These are phyloP conservation scores for Pseudogymnoascus sp. DNA, from an alignment of 2,329 filamentous ascomycete species.

Conservation along the genomic window DNA sequence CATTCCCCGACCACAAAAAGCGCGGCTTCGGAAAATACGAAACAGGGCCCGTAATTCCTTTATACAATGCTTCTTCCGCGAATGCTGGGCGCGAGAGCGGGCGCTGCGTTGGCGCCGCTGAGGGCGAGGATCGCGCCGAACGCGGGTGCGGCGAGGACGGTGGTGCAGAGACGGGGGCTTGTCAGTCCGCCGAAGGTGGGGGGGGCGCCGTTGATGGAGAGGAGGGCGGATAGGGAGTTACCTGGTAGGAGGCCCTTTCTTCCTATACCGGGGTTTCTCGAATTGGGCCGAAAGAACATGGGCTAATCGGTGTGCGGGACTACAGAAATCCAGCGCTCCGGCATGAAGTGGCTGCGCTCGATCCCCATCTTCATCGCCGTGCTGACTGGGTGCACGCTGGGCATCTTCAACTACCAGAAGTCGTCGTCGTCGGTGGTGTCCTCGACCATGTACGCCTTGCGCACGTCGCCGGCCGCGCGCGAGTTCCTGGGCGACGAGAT, in stretches of 20 bases:
- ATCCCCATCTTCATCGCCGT: constrained; percentile 72
- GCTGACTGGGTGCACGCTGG: constrained; percentile 62
- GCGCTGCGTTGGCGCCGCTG: constrained; percentile 12
- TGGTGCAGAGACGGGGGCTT: constrained; percentile 36
- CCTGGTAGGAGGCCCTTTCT: constrained; percentile 40
- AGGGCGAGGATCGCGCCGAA: neutral
- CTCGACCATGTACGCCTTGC: constrained; percentile 83
- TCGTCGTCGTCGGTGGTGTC: constrained; percentile 77
- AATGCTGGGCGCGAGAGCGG: constrained; percentile 21
- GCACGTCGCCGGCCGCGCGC: constrained; percentile 67
- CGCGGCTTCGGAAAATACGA: neutral
- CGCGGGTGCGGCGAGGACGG: constrained; percentile 13
- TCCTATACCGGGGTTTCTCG: neutral
- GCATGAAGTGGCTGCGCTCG: constrained; percentile 56
- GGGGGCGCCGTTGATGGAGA: constrained; percentile 56
- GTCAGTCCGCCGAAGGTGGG: constrained; percentile 49
- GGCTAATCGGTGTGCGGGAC: neutral
- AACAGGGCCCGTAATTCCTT: too few relatives aligned
- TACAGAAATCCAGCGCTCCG: constrained; percentile 22
- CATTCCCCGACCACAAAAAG: neutral
- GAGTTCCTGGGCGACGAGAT: constrained; percentile 78
- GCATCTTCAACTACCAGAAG: constrained; percentile 99
- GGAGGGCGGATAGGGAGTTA: constrained; percentile 56
- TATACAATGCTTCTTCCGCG: constrained; percentile 25
- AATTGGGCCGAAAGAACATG: neutral